Conservation (phyloP, 148 eudicot species). For the Drosera capensis region DNA sequence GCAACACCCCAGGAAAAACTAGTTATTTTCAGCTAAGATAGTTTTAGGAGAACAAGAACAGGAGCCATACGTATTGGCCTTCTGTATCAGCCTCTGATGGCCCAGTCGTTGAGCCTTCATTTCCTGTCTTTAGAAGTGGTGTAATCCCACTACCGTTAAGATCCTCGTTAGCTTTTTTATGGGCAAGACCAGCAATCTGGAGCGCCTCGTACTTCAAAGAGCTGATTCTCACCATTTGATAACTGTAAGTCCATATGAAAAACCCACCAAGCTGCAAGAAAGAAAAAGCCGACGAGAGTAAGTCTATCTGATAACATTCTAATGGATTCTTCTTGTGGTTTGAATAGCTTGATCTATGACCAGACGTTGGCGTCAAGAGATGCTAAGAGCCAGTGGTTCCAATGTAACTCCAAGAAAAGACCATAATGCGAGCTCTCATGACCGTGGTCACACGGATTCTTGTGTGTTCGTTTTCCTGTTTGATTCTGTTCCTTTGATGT, state of each 20-base stretch:
- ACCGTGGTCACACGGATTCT: too few relatives aligned
- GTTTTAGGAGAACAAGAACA: too few relatives aligned
- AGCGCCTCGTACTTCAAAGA: conserved; percentile 21
- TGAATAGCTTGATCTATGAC: not conserved
- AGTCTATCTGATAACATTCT: not conserved
- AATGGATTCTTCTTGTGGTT: not conserved
- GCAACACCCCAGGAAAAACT: too few relatives aligned
- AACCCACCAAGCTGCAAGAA: conserved; percentile 57
- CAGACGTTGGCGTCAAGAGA: too few relatives aligned
- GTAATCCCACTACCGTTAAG: conserved; percentile 31
- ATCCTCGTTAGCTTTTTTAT: conserved; percentile 45
- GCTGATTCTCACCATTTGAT: conserved; percentile 45
- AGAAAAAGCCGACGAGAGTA: not conserved
- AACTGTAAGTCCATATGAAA: conserved; percentile 70
- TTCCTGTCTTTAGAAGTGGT: conserved; percentile 30
- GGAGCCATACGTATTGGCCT: not conserved
- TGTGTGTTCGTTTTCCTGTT: too few relatives aligned
- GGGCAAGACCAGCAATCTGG: conserved; percentile 16
- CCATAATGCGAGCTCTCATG: too few relatives aligned
- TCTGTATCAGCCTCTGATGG: not conserved
- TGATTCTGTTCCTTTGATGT: too few relatives aligned
- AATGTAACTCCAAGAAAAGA: too few relatives aligned
- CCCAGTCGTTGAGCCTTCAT: conserved; percentile 7
- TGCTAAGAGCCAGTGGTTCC: too few relatives aligned
- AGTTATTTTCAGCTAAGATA: too few relatives aligned